phyloP scores from a whole-genome alignment of 306 rosid species.

The Prunus dulcis region DNA sequence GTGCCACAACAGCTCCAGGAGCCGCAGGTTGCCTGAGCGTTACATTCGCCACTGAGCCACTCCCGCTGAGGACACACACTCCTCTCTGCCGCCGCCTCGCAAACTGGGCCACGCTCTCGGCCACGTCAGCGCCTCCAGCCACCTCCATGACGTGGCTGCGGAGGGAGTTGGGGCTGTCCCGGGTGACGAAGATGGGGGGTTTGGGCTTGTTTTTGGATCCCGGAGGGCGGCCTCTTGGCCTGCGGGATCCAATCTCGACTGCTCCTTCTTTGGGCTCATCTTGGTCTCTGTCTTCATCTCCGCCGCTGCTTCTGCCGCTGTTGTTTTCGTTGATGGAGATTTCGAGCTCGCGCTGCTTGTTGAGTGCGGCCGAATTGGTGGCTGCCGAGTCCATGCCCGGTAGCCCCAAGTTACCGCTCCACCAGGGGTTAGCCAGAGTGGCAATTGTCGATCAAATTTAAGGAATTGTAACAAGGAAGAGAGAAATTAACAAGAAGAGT shows the following conservation, averaged over 20 bases:
- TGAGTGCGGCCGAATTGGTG: conserved; percentile 43
- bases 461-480: neutral
- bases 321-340: conserved; percentile 49
- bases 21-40: conserved; percentile 80
- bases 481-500: neutral
- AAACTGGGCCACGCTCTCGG: conserved; percentile 75
- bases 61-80: conserved; percentile 88
- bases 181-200: conserved; percentile 85
- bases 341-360: conserved; percentile 52
- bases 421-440: conserved; percentile 96
- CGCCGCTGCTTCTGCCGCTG: conserved; percentile 27
- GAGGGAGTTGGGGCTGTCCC: conserved; percentile 89
- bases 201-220: conserved; percentile 95
- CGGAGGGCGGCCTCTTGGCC: conserved; percentile 92
- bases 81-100: conserved; percentile 91
- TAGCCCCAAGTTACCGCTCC: conserved; percentile 77
- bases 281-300: conserved; percentile 50
- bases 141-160: conserved; percentile 92
- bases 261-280: conserved; percentile 87
- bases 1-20: conserved; percentile 75
- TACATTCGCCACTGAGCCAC: conserved; percentile 87
- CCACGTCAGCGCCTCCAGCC: conserved; percentile 81
- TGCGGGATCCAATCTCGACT: conserved; percentile 62
- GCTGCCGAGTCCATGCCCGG: conserved; percentile 69
- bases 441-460: conserved; percentile 7